These are phyloP conservation scores for Aspergillus hiratsukae DNA, from an alignment of 2,329 filamentous ascomycete genomes.

Conservation along the genomic window DNA sequence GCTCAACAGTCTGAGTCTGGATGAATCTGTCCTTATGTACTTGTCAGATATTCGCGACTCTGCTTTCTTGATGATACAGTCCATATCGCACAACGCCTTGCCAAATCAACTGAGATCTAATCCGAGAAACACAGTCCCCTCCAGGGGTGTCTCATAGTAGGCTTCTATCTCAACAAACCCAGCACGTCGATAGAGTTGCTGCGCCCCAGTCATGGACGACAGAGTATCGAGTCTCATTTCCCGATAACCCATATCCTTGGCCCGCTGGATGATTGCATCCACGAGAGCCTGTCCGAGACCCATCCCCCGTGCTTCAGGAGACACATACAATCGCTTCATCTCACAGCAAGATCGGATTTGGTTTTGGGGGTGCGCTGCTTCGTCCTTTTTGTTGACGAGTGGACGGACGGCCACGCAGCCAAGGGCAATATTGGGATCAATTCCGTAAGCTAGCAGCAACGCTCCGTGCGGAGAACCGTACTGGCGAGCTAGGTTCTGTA, in stretches of 20 bases:
- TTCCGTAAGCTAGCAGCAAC: conserved; percentile 42
- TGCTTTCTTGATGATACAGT: background rate
- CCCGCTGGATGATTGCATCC: conserved; percentile 41
- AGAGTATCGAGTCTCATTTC: conserved; percentile 56
- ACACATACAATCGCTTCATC: conserved; percentile 56
- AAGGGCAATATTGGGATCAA: conserved; percentile 22
- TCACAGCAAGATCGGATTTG: conserved; percentile 38
- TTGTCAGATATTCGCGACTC: background rate
- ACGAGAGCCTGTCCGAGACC: conserved; percentile 49
- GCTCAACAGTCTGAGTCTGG: conserved; percentile 32
- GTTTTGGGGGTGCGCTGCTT: conserved; percentile 13
- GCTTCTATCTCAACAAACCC: conserved; percentile 50
- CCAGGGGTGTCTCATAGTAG: conserved; percentile 55
- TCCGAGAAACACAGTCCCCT: conserved; percentile 51
- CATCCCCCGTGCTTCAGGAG: conserved; percentile 44
- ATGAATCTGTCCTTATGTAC: conserved; percentile 1
- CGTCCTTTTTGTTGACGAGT: background rate
- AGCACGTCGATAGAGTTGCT: conserved; percentile 44
- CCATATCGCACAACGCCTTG: background rate
- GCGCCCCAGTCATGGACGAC: conserved; percentile 48
- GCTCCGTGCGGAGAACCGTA: conserved; percentile 46
- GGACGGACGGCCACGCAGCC: conserved; percentile 50
- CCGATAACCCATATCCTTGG: conserved; percentile 46
- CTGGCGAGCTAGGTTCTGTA: conserved; percentile 51
- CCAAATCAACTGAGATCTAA: conserved; percentile 17